Conservation (phyloP, 331 rosid species). For the Phaseolus coccineus region DNA sequence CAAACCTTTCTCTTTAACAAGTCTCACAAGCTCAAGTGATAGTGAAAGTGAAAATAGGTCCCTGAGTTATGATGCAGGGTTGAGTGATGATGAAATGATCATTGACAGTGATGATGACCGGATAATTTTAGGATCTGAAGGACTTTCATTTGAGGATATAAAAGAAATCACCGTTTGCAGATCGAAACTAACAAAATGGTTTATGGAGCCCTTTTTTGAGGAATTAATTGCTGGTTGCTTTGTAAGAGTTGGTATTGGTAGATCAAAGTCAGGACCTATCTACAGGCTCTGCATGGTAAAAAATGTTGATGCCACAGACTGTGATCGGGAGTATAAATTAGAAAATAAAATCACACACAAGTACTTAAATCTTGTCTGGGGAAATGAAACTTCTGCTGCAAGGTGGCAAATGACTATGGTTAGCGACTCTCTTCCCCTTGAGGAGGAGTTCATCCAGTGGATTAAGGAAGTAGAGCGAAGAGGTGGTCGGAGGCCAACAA, state of each 20-base stretch:
- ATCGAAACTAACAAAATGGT: constrained; percentile 90
- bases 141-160: constrained; percentile 77
- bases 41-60: constrained; percentile 89
- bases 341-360: constrained; percentile 83
- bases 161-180: constrained; percentile 84
- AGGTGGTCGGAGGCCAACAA: constrained; percentile 81
- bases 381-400: constrained; percentile 88
- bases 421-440: constrained; percentile 78
- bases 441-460: constrained; percentile 94
- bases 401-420: constrained; percentile 99
- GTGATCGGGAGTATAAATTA: constrained; percentile 74
- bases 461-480: constrained; percentile 83
- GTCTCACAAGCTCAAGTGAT: constrained; percentile 76
- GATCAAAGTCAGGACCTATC: constrained; percentile 77
- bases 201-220: constrained; percentile 97
- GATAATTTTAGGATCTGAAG: constrained; percentile 58
- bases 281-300: constrained; percentile 93
- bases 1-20: constrained; percentile 63
- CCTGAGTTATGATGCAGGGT: constrained; percentile 79
- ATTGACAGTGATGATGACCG: constrained; percentile 85
- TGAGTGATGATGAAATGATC: constrained; percentile 73
- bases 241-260: constrained; percentile 96
- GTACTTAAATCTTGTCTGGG: constrained; percentile 91
- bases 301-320: constrained; percentile 88
- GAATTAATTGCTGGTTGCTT: constrained; percentile 97